Conservation (phyloP, 257 asterid genomes). For the Gentiana dahurica region DNA sequence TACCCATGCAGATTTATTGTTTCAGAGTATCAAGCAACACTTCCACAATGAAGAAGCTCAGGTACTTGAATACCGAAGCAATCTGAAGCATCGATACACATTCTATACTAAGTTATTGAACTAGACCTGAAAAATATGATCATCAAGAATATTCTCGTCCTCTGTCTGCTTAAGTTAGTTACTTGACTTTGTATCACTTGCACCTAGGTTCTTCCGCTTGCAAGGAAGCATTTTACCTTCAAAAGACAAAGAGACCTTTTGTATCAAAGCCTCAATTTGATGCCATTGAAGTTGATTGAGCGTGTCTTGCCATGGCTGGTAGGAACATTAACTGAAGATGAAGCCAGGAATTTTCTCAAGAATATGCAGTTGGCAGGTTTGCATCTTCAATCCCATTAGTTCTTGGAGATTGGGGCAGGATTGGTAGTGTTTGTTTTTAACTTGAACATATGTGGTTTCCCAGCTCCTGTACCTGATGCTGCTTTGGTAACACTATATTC, state of each 20-base stretch:
- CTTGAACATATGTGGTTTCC: constrained; percentile 12
- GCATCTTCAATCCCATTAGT: not conserved
- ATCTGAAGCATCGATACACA: too few relatives aligned
- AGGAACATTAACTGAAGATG: constrained; percentile 27
- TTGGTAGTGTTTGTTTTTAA: constrained; percentile 10
- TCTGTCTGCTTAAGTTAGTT: too few relatives aligned
- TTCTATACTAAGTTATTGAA: too few relatives aligned
- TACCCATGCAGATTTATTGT: constrained; percentile 36
- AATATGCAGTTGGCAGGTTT: constrained; percentile 41
- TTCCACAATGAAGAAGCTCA: constrained; percentile 35
- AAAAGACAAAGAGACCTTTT: constrained; percentile 33
- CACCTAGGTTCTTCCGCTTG: constrained; percentile 39
- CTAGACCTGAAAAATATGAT: too few relatives aligned
- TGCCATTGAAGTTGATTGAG: constrained; percentile 43
- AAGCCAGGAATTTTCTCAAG: constrained; percentile 25
- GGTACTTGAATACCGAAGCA: constrained; percentile 10
- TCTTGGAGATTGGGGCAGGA: not conserved
- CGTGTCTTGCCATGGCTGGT: constrained; percentile 41
- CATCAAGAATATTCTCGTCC: too few relatives aligned
- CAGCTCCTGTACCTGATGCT: constrained; percentile 32
- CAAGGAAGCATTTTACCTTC: constrained; percentile 28
- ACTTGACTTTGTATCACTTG: too few relatives aligned
- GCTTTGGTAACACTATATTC: constrained; percentile 35
- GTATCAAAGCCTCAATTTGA: constrained; percentile 33
- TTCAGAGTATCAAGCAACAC: constrained; percentile 31